Base-by-base conservation (phyloP, 441 rosid genomes). In the Syzygium malaccense region DNA sequence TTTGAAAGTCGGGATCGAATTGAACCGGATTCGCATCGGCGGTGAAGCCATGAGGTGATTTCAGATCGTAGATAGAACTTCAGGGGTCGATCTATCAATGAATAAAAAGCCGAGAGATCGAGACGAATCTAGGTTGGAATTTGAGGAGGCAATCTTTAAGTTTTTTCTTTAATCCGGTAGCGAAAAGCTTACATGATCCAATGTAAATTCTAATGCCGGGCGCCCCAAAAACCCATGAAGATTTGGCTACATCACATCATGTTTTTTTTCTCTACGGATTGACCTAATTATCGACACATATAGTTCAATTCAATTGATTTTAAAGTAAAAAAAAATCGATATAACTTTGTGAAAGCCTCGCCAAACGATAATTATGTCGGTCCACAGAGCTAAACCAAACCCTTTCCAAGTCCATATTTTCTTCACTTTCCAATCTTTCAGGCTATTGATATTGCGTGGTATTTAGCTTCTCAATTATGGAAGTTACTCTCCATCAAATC, bases 221-320 rank as follows among this genome's bases (percentile, higher is more conserved):
- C 2, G 8, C 6, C 26, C 1, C 8, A 10, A 11, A 32, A 68
- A 33, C 1, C 3, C 41, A 20, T 37, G 1, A 11, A 71, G 12
- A 3, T 37, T 11, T 37, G 14, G 13, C 8, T 13, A 7, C 26
- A 1, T 71, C 26, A 20, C 15, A 3, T 7, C 32, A 6, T 10
- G 14, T 14, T 11, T 5, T 1, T 0, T 20, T 33, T 71, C 20
- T 33, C 2, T 2, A 2, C 4, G 11, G 2, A 5, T 33, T 37
- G 12, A 23, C 18, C 26, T 41, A 33, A 71, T 37, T 23, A 71
- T 2, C 5, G 48, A 20, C 83, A 3, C 83, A 6, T 11, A 23
- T 23, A 20, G 5, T 23, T 23, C 26, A 45, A 37, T 3, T 11
- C 9, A 4, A 37, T 37, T 20, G 17, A 71, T 25, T 71, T 20